These are phyloP conservation scores for Suillus subalutaceus DNA, from an alignment of 768 basidiomycete species.

Conservation along the genomic window DNA sequence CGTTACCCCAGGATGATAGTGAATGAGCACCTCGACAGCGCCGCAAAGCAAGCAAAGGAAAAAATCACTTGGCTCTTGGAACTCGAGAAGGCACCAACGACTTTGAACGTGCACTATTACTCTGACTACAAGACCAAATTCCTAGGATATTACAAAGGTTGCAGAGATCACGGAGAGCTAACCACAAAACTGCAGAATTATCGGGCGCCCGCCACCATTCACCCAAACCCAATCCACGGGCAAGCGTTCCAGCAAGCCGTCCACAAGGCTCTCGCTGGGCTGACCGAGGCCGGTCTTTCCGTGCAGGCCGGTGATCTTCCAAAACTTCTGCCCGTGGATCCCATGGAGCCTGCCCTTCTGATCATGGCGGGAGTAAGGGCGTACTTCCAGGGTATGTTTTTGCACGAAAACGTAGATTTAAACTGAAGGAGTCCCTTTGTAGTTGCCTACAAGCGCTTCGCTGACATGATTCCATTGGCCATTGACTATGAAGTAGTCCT, in stretches of 20 bases:
- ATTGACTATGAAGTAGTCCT: conserved; percentile 45
- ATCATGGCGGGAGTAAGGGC: conserved; percentile 77
- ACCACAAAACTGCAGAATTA: conserved; percentile 13
- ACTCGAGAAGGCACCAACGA: conserved; percentile 53
- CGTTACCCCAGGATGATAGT: conserved; percentile 45
- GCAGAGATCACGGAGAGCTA: conserved; percentile 17
- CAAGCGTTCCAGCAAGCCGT: conserved; percentile 24
- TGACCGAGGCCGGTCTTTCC: conserved; percentile 27
- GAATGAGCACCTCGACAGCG: conserved; percentile 50
- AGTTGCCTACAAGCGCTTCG: conserved; percentile 53
- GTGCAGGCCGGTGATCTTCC: conserved; percentile 46
- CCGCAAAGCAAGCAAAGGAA: conserved; percentile 40
- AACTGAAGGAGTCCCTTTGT: conserved; percentile 4
- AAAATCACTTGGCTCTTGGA: conserved; percentile 51
- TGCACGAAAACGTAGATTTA: neutral
- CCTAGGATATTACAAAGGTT: conserved; percentile 48
- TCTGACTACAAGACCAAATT: conserved; percentile 54
- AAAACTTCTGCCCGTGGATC: conserved; percentile 53
- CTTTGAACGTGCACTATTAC: conserved; percentile 55
- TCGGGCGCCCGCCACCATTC: conserved; percentile 1
- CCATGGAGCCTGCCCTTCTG: conserved; percentile 54
- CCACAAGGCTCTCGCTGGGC: conserved; percentile 27
- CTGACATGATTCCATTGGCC: conserved; percentile 45
- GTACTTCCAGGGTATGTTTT: conserved; percentile 69
- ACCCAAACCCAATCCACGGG: neutral